Conservation (phyloP, 2,329 filamentous ascomycete genomes). For the Venturia nashicola region DNA sequence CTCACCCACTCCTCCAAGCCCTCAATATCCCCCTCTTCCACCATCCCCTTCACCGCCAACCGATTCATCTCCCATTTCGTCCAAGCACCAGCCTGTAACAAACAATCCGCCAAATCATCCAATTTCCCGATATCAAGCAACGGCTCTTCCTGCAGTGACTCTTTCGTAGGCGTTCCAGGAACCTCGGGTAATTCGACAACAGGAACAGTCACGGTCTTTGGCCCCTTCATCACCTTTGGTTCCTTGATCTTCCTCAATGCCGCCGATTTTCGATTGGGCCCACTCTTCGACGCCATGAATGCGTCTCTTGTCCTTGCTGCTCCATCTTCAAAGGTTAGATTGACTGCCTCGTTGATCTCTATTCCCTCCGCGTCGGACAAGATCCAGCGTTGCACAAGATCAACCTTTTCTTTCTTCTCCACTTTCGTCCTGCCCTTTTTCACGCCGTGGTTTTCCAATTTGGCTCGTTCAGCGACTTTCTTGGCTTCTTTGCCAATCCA, state of each 20-base stretch:
- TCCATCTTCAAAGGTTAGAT: slow-evolving; percentile 19
- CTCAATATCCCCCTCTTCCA: not conserved
- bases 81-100: slow-evolving; percentile 69
- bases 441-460: slow-evolving; percentile 11
- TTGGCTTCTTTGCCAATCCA: slow-evolving; percentile 18
- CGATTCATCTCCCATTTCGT: slow-evolving; percentile 58
- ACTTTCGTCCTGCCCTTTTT: slow-evolving; percentile 28
- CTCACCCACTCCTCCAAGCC: not conserved
- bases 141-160: not conserved
- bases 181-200: not conserved
- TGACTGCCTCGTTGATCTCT: slow-evolving; percentile 12
- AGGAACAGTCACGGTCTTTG: slow-evolving; percentile 10
- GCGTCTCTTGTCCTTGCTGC: slow-evolving; percentile 23
- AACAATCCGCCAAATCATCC: slow-evolving; percentile 70
- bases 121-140: slow-evolving; percentile 42
- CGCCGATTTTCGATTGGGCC: slow-evolving; percentile 7
- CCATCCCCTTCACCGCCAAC: not conserved
- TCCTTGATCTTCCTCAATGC: slow-evolving; percentile 12
- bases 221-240: slow-evolving; percentile 13
- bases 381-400: slow-evolving; percentile 32
- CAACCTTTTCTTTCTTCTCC: slow-evolving; percentile 51
- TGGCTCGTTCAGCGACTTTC: not conserved
- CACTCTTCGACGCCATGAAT: slow-evolving; percentile 22
- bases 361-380: not conserved
- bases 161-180: not conserved